Evolutionary conservation across 1,139 yeast genomes (phyloP), one percentile per base, ranked within the genome.

Genomic region (Pichia sp.): DNA sequence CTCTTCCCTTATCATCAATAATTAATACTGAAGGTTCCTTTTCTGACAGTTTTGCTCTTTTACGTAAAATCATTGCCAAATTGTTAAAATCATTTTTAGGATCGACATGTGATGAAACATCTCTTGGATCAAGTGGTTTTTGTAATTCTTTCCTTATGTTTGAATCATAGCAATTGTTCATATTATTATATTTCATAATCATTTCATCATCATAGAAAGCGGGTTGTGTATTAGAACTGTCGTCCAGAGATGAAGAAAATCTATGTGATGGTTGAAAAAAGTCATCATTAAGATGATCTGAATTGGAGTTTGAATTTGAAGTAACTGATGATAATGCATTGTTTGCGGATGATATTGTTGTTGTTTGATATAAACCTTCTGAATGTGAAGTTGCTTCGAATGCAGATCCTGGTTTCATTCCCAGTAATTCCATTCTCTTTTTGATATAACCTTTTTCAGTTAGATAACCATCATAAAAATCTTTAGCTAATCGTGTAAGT

Each of bases 1-100:
- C 97, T 58, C 86, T 89, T 5, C 96, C 96, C 52, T 76, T 82
- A 4, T 74, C 60, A 55, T 88, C 96, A 23, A 91, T 66, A 4
- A 79, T 74, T 33, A 80, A 63, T 39, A 91, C 71, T 0, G 96
- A 96, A 16, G 72, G 70, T 46, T 85, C 89, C 20, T 74, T 66
- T 33, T 78, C 78, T 52, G 80, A 80, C 2, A 75, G 63, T 20
- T 70, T 68, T 2, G 89, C 94, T 30, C 98, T 66, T 44, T 78
- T 78, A 31, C 89, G 69, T 48, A 91, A 66, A 23, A 88, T 81
- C 9, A 80, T 71, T 3, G 93, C 79, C 44, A 91, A 65, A 45
- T 82, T 77, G 41, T 80, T 84, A 43, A 73, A 65, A 4, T 55
- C 53, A 24, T 54, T 60, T 44, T 51, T 55, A 20, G 20, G 10